Conservation (phyloP, 2,329 filamentous ascomycete genomes). For the Gremmenia infestans region DNA sequence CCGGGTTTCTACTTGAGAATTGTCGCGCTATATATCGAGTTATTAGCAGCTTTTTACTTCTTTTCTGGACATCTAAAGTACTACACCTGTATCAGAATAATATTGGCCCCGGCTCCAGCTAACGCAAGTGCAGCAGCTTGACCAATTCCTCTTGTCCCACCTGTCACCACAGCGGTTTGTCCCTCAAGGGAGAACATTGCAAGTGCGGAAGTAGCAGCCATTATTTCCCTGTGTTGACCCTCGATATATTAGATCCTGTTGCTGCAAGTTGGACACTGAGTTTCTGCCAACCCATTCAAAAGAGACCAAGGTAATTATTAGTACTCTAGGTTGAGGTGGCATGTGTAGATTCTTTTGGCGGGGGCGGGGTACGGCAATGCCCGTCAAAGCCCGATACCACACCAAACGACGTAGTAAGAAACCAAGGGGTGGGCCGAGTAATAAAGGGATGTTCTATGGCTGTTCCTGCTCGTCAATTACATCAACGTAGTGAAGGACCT, state of each 20-base stretch:
- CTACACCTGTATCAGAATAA: slow-evolving; percentile 36
- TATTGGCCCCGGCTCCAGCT: slow-evolving; percentile 36
- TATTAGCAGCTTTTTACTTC: neutral
- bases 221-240: slow-evolving; percentile 4
- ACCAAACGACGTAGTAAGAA: too few species aligned
- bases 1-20: slow-evolving; percentile 41
- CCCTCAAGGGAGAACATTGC: slow-evolving; percentile 32
- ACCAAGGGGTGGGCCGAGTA: too few species aligned
- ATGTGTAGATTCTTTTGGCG: too few species aligned
- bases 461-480: too few species aligned
- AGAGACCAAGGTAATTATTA: too few species aligned
- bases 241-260: neutral
- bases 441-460: too few species aligned
- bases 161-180: slow-evolving; percentile 35
- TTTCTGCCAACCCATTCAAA: neutral
- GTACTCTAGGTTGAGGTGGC: too few species aligned
- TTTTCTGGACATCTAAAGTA: neutral
- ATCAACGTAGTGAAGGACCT: too few species aligned
- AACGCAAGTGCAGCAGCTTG: slow-evolving; percentile 34
- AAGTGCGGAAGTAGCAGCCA: slow-evolving; percentile 20
- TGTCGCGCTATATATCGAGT: slow-evolving; percentile 22
- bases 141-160: slow-evolving; percentile 36
- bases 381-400: too few species aligned
- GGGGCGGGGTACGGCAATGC: too few species aligned
- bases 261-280: neutral